Evolutionary conservation across 2,329 filamentous ascomycete genomes (phyloP).

Genomic region (Fusarium stilboides): DNA sequence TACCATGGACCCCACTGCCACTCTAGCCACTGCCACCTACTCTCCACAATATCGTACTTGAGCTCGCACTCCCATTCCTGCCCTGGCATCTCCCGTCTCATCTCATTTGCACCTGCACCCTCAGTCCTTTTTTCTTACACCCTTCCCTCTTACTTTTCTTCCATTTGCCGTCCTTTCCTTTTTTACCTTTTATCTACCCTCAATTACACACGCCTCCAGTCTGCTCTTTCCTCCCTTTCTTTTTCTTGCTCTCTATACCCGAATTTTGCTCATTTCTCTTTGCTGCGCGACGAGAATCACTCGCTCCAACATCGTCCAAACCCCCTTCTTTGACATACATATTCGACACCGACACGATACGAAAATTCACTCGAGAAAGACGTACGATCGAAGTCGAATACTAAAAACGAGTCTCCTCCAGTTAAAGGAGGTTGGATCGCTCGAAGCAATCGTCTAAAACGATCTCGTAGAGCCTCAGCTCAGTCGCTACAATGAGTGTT

Average conservation of each 20-base stretch:
- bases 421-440: neutral
- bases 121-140: constrained; percentile 24
- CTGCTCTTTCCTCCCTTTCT: constrained; percentile 25
- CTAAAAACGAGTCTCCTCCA: constrained; percentile 8
- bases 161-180: constrained; percentile 27
- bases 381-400: constrained; percentile 22
- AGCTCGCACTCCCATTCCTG: constrained; percentile 38
- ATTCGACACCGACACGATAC: constrained; percentile 27
- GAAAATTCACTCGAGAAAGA: constrained; percentile 12
- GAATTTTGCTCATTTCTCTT: constrained; percentile 41
- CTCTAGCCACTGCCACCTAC: constrained; percentile 28
- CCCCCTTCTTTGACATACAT: constrained; percentile 17
- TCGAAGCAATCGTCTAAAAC: constrained; percentile 13
- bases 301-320: constrained; percentile 20
- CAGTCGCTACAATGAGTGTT: constrained; percentile 52
- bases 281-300: constrained; percentile 50
- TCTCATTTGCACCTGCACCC: constrained; percentile 29
- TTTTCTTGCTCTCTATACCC: constrained; percentile 18
- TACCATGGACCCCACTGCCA: constrained; percentile 12
- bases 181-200: constrained; percentile 17
- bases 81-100: constrained; percentile 26
- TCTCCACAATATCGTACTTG: constrained; percentile 32
- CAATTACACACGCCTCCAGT: constrained; percentile 6
- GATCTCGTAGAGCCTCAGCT: constrained; percentile 28
- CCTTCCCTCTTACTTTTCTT: constrained; percentile 21